Evolutionary conservation across 371 early-diverging fungal species (phyloP).

Genomic region (Rhizopus sp.): DNA sequence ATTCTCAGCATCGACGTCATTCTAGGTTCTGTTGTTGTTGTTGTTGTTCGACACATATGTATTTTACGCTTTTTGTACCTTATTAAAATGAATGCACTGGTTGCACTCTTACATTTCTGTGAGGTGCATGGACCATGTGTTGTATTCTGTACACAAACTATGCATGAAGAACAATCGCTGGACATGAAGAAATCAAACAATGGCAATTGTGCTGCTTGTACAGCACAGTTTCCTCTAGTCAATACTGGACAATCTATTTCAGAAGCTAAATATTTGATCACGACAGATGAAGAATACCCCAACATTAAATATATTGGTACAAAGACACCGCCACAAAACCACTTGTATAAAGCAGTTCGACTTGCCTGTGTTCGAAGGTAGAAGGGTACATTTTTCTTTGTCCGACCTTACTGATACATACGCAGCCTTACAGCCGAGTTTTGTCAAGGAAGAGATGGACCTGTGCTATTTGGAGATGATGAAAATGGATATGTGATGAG

Average conservation of each 20-base stretch:
- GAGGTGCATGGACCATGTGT: constrained; percentile 63
- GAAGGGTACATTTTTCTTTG: not conserved
- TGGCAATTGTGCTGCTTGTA: constrained; percentile 47
- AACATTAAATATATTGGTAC: constrained; percentile 49
- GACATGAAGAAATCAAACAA: not conserved
- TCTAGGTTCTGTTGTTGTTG: too few relatives aligned
- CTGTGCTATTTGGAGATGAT: constrained; percentile 76
- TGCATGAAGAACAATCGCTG: constrained; percentile 27
- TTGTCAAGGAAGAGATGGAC: constrained; percentile 72
- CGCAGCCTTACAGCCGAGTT: constrained; percentile 67
- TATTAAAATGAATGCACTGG: constrained; percentile 55
- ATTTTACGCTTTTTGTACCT: not conserved
- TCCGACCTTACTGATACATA: not conserved
- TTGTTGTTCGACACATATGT: too few relatives aligned
- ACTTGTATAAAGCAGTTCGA: constrained; percentile 54
- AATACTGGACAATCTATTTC: constrained; percentile 15
- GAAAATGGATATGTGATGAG: constrained; percentile 72
- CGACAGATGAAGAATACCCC: constrained; percentile 49
- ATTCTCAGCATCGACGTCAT: too few relatives aligned
- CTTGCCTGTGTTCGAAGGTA: constrained; percentile 68
- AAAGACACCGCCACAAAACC: constrained; percentile 53
- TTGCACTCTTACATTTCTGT: constrained; percentile 59
- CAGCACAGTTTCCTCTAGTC: constrained; percentile 45
- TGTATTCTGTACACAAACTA: constrained; percentile 58
- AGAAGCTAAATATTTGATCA: constrained; percentile 47